Base-by-base conservation (phyloP, 2,329 filamentous ascomycete species). In the Claviceps monticola region DNA sequence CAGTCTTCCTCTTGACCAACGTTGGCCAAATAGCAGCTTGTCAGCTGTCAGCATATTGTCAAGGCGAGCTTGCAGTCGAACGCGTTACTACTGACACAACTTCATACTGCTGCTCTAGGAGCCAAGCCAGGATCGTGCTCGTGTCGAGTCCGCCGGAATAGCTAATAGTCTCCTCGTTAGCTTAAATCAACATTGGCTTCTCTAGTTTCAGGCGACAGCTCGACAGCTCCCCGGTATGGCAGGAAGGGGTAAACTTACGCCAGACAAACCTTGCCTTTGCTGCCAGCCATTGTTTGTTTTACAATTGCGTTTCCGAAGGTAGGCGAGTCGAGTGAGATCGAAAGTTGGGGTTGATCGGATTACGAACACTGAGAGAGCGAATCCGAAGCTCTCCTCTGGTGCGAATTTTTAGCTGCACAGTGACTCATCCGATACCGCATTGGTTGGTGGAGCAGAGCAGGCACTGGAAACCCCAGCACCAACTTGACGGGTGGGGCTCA, bases 1-100 rank as follows among this genome's bases (percentile, higher is more conserved):
- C 79, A 87, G 68, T 87, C 82, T 69, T 87, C 83, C 59, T 80
- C 77, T 67, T 86, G 82, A 46, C 83, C 83, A 21, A 50, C 48
- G 19, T 50, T 49, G 48, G 48, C 48, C 48, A 49, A 44, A 36
- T 49, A 49, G 26, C 48, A 49, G 48, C 46, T 48, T 48, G 16
- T 13, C 19, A 48, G 37, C 36, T n/a, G 46, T 48, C 46, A 48
- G 46, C 14, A 26, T 23, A 14, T 17, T 16, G 13, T 78, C 70
- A 86, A 74, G 67, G 79, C 82, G 66, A 83, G 71, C 19, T 44
- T 19, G 41, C 13, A 26, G 37, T 17, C 14, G n/a, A 23, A 50
- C 51, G 19, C 45, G 50, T 26, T 17, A n/a, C 36, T 23, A 48
- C 46, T 48, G 11, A 48, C 46, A 61, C 53, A 11, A 56, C 53